These are phyloP conservation scores for Isoetes taiwanensis DNA, from an alignment of 75 land plant species.

Conservation along the genomic window DNA sequence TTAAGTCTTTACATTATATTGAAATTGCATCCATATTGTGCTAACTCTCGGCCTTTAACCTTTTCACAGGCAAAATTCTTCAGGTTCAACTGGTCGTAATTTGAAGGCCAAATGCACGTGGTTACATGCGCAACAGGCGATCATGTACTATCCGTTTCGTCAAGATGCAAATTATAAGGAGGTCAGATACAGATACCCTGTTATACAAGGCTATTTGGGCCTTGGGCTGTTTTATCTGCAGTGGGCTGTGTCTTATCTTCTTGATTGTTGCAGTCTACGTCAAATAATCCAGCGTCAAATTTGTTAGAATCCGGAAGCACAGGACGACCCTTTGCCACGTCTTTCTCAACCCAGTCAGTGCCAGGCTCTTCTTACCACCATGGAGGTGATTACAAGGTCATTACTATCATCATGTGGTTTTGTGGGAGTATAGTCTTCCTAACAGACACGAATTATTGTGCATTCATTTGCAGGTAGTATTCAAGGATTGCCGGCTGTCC, in stretches of 20 bases:
- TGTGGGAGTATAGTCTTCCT: neutral
- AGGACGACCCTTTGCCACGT: conserved; percentile 54
- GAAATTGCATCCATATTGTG: no score
- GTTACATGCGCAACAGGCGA: neutral
- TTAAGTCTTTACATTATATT: no score
- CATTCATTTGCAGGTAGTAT: conserved; percentile 25
- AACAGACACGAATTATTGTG: neutral
- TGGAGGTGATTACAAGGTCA: conserved; percentile 25
- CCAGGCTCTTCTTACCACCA: conserved; percentile 60
- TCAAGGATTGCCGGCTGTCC: conserved; percentile 63
- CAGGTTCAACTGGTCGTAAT: no score
- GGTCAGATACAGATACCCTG: conserved; percentile 1
- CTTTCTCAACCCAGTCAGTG: conserved; percentile 71
- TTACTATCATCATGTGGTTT: neutral
- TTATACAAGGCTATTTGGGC: neutral
- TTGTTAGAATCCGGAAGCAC: conserved; percentile 42
- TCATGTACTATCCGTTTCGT: conserved; percentile 38
- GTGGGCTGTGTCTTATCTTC: neutral
- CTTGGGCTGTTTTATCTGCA: neutral
- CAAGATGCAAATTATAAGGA: conserved; percentile 32
- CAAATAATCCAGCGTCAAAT: conserved; percentile 63
- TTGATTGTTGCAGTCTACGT: conserved; percentile 42
- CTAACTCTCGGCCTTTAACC: no score
- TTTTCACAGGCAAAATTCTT: no score
- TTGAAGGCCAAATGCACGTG: no score